These are phyloP conservation scores for Plenodomus biglobosus DNA, from an alignment of 2,329 filamentous ascomycete species.

Conservation along the genomic window DNA sequence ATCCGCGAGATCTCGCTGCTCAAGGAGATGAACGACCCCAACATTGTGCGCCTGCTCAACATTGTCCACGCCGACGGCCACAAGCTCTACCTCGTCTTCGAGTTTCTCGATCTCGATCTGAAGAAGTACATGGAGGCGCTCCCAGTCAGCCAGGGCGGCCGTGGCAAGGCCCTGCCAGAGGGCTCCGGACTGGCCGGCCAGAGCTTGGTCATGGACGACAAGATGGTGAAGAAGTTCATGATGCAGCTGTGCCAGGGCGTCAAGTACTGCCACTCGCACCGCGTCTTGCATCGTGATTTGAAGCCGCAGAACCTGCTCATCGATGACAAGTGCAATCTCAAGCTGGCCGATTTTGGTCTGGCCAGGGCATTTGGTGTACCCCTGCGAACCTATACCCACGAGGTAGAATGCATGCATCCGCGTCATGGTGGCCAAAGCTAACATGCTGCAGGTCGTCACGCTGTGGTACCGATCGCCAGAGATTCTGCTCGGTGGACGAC, in stretches of 20 bases:
- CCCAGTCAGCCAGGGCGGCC: constrained; percentile 78
- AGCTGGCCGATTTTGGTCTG: constrained; percentile 87
- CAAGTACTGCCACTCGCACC: constrained; percentile 84
- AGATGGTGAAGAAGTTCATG: constrained; percentile 93
- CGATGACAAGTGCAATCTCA: constrained; percentile 81
- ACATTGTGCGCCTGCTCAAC: constrained; percentile 84
- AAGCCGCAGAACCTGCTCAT: constrained; percentile 92
- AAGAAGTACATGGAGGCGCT: constrained; percentile 97
- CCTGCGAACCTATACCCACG: constrained; percentile 87
- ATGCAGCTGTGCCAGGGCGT: constrained; percentile 81
- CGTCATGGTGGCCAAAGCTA: constrained; percentile 11
- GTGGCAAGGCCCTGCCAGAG: constrained; percentile 81
- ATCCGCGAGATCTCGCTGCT: constrained; percentile 93
- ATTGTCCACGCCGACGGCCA: constrained; percentile 94
- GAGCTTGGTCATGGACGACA: constrained; percentile 71
- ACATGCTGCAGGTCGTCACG: constrained; percentile 68
- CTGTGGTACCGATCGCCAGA: constrained; percentile 92
- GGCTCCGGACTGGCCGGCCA: constrained; percentile 66
- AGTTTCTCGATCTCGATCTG: constrained; percentile 86
- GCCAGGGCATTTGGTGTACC: constrained; percentile 90
- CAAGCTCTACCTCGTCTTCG: constrained; percentile 91
- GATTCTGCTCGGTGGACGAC: constrained; percentile 84
- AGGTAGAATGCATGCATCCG: constrained; percentile 54
- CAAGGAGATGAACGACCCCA: constrained; percentile 91
- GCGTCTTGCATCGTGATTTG: constrained; percentile 82